These are phyloP conservation scores for Sphaerosporella brunnea DNA, from an alignment of 495 filamentous ascomycete genomes.

Conservation along the genomic window DNA sequence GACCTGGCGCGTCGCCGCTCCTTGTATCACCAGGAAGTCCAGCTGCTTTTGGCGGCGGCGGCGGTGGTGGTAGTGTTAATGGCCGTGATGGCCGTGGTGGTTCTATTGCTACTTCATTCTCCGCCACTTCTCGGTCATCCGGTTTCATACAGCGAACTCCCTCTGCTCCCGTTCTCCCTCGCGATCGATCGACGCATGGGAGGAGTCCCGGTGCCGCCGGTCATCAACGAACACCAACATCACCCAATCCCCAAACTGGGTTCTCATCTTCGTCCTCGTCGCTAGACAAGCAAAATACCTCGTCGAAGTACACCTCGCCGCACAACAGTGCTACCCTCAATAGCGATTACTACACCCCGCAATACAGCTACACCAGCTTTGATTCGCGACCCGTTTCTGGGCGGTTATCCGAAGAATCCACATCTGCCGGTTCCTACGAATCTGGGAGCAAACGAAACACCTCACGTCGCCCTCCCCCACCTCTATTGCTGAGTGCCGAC, in stretches of 20 bases:
- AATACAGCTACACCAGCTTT: constrained; percentile 9
- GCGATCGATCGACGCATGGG: constrained; percentile 18
- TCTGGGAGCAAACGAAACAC: constrained; percentile 22
- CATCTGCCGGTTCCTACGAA: constrained; percentile 15
- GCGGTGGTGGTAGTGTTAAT: too few relatives aligned
- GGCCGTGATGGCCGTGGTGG: too few relatives aligned
- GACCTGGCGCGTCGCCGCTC: constrained; percentile 10
- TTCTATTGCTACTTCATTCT: constrained; percentile 18
- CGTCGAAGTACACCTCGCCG: constrained; percentile 17
- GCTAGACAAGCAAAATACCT: constrained; percentile 15
- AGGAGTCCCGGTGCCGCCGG: constrained; percentile 10
- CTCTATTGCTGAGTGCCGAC: constrained; percentile 27
- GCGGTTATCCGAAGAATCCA: constrained; percentile 22
- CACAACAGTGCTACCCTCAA: background rate
- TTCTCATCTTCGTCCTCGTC: constrained; percentile 25
- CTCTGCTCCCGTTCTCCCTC: constrained; percentile 24
- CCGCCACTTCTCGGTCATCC: constrained; percentile 19
- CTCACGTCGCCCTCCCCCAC: constrained; percentile 34
- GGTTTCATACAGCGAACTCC: constrained; percentile 26
- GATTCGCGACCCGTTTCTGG: constrained; percentile 22
- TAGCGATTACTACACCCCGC: background rate
- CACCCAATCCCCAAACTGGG: constrained; percentile 19
- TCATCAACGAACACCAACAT: constrained; percentile 26
- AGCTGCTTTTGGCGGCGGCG: too few relatives aligned
- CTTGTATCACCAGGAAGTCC: constrained; percentile 23